A percentile compares a stretch with the other conserved stretches of the same genome.
Evolutionary conservation across 163 green algal species (phyloP).

Genomic region (Scenedesmus sp.): DNA sequence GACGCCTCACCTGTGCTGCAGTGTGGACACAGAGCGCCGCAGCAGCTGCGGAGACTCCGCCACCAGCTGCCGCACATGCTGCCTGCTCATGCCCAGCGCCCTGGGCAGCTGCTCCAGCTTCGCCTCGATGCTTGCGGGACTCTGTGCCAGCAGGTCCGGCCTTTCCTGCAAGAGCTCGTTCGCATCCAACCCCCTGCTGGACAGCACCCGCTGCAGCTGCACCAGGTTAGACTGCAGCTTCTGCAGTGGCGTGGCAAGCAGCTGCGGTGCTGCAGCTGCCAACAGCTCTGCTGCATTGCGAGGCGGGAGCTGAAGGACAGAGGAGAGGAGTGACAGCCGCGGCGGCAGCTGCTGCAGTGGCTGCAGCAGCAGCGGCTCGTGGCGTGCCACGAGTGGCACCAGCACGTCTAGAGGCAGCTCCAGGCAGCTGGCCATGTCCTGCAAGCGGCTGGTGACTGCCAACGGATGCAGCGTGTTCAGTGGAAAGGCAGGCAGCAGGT

Average conservation of each 20-base stretch:
- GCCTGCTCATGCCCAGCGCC: constrained; percentile 28
- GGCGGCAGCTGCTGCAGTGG: constrained; percentile 22
- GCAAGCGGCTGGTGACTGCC: constrained; percentile 28
- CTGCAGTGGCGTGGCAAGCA: constrained; percentile 27
- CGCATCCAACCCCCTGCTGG: constrained; percentile 31
- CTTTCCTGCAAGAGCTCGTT: constrained; percentile 27
- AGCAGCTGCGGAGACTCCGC: constrained; percentile 45
- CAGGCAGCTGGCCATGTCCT: constrained; percentile 33
- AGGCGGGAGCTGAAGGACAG: constrained; percentile 36
- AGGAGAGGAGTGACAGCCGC: constrained; percentile 21
- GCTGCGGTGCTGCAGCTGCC: constrained; percentile 43
- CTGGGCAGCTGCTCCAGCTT: constrained; percentile 51
- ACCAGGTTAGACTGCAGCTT: constrained; percentile 15
- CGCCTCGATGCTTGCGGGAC: constrained; percentile 15
- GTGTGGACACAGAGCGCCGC: constrained; percentile 19
- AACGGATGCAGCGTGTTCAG: not conserved
- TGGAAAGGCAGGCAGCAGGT: no score
- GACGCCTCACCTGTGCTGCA: constrained; percentile 35
- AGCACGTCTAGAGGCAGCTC: constrained; percentile 11
- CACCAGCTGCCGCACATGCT: constrained; percentile 38
- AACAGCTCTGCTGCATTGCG: constrained; percentile 23
- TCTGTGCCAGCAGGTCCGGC: constrained; percentile 50
- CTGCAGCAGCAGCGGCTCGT: constrained; percentile 53
- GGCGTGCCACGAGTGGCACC: constrained; percentile 36
- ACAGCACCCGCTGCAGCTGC: constrained; percentile 17